Conservation (phyloP, 2,329 filamentous ascomycete species). For the Coniochaeta sp. region DNA sequence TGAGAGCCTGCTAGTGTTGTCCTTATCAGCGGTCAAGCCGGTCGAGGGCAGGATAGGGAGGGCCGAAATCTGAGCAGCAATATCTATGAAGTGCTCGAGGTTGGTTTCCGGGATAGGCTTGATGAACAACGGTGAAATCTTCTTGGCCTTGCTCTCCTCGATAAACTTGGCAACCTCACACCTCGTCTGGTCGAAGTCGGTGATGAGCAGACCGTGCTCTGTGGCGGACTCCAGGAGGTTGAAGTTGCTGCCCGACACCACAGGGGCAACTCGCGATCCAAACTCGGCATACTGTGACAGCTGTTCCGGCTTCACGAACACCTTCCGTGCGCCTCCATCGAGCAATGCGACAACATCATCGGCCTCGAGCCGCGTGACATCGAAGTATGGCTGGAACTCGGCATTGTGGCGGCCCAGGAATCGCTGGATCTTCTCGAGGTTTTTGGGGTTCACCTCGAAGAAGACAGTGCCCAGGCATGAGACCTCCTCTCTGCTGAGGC, state of each 20-base stretch:
- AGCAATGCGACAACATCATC: constrained; percentile 70
- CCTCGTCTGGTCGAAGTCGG: constrained; percentile 39
- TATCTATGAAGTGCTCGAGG: constrained; percentile 38
- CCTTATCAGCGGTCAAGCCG: constrained; percentile 60
- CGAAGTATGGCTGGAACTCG: constrained; percentile 62
- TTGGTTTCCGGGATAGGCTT: constrained; percentile 40
- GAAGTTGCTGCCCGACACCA: constrained; percentile 27
- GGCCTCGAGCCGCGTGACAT: constrained; percentile 63
- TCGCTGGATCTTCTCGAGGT: constrained; percentile 32
- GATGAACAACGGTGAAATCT: constrained; percentile 41
- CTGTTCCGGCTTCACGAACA: constrained; percentile 71
- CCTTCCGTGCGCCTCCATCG: constrained; percentile 75
- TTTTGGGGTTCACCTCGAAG: constrained; percentile 39
- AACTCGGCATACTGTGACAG: constrained; percentile 52
- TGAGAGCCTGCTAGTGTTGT: constrained; percentile 53
- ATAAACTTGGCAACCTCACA: constrained; percentile 35
- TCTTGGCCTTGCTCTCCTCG: constrained; percentile 36
- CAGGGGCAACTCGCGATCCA: constrained; percentile 48
- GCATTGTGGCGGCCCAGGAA: constrained; percentile 43
- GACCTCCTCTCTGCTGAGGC: constrained; percentile 50
- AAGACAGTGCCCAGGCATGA: constrained; percentile 53
- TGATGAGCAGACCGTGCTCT: constrained; percentile 45
- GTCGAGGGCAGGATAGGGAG: constrained; percentile 71
- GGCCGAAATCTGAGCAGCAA: constrained; percentile 43
- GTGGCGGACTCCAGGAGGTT: constrained; percentile 21